phyloP scores from a whole-genome alignment of 257 asterid species.

The Capsicum baccatum region DNA sequence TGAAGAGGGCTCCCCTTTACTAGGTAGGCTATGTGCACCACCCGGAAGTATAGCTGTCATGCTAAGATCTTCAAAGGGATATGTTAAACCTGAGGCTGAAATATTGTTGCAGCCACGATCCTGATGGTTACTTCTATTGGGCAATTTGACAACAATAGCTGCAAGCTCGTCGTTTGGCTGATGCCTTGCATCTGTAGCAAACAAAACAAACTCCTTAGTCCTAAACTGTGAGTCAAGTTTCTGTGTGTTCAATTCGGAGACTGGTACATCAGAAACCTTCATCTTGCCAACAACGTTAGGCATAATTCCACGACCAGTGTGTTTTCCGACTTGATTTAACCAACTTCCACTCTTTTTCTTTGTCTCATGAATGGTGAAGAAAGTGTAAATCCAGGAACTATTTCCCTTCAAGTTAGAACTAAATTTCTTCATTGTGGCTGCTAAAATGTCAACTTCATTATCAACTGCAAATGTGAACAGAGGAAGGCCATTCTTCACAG shows the following conservation, averaged over 20 bases:
- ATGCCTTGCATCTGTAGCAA: constrained; percentile 43
- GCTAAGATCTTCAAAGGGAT: constrained; percentile 37
- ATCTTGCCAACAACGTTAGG: constrained; percentile 71
- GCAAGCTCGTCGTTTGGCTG: constrained; percentile 64
- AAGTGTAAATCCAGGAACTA: constrained; percentile 59
- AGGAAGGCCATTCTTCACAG: constrained; percentile 75
- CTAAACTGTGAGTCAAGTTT: constrained; percentile 26
- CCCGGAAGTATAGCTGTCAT: constrained; percentile 71
- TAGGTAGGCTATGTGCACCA: constrained; percentile 75
- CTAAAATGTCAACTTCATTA: constrained; percentile 61
- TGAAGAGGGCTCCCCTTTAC: constrained; percentile 76
- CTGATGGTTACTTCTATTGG: constrained; percentile 38
- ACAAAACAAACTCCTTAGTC: constrained; percentile 70
- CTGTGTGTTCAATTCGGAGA: constrained; percentile 32
- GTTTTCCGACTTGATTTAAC: constrained; percentile 58
- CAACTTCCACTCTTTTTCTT: constrained; percentile 58
- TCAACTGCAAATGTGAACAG: constrained; percentile 78
- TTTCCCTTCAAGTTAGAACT: constrained; percentile 33
- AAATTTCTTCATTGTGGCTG: constrained; percentile 57
- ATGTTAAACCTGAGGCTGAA: constrained; percentile 31
- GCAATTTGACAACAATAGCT: constrained; percentile 60
- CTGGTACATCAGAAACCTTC: constrained; percentile 63
- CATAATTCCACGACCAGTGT: constrained; percentile 48
- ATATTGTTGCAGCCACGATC: neutral
- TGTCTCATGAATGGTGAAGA: constrained; percentile 61